phyloP scores from a whole-genome alignment of 225 moss, liverwort and hornwort species.

The Marchantia paleacea region DNA sequence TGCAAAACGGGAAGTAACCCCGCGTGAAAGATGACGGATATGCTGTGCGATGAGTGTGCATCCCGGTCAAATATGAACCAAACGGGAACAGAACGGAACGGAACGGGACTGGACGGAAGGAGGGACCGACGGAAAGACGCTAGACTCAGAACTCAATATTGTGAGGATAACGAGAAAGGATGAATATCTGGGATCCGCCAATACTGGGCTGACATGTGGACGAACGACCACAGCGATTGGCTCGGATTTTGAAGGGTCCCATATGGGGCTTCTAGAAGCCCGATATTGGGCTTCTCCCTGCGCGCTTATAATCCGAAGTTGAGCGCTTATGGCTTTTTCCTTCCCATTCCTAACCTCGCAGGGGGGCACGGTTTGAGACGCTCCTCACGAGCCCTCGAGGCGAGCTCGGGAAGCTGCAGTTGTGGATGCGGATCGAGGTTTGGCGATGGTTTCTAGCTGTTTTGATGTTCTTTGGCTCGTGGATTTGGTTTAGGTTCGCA shows the following conservation, averaged over 20 bases:
- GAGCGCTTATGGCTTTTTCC: constrained; percentile 9
- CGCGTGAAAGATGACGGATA: no score
- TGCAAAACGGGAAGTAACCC: no score
- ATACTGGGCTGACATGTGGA: not conserved
- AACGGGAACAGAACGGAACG: no score
- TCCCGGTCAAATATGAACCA: no score
- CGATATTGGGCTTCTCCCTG: not conserved
- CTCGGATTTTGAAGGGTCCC: not conserved
- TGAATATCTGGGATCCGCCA: not conserved
- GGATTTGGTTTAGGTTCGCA: not conserved
- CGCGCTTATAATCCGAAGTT: not conserved
- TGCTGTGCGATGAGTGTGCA: no score
- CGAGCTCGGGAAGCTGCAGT: not conserved
- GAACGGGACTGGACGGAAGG: not conserved
- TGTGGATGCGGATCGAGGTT: not conserved
- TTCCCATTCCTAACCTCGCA: not conserved
- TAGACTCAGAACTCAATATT: not conserved
- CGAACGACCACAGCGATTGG: not conserved
- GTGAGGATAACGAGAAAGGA: not conserved
- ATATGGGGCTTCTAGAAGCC: constrained; percentile 18
- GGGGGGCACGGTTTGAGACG: not conserved
- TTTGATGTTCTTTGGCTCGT: not conserved
- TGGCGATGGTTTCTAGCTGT: not conserved
- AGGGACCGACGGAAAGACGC: no score
- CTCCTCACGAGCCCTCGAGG: not conserved